Evolutionary conservation across 495 filamentous ascomycete species (phyloP).

Genomic region (Talaromyces trachyspermus): DNA sequence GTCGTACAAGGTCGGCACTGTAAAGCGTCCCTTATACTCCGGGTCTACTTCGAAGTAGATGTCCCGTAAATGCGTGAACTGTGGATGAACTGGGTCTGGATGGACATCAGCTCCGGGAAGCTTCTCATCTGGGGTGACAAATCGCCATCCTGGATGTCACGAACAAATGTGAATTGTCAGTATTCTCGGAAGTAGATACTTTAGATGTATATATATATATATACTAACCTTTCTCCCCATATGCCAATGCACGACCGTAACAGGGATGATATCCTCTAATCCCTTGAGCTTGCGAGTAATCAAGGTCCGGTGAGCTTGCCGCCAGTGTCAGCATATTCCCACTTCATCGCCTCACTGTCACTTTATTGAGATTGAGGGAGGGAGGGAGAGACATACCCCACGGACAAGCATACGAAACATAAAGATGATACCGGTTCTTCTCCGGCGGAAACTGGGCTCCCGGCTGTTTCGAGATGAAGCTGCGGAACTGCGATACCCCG

Average conservation of each 20-base stretch:
- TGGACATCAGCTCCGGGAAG: conserved; percentile 49
- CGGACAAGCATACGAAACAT: conserved; percentile 67
- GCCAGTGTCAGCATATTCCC: conserved; percentile 5
- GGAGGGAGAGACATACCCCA: conserved; percentile 44
- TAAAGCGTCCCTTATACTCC: conserved; percentile 52
- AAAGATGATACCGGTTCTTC: conserved; percentile 62
- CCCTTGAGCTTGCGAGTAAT: conserved; percentile 63
- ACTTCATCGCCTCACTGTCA: not conserved
- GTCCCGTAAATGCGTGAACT: conserved; percentile 50
- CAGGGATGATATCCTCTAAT: conserved; percentile 57
- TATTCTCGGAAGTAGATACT: too few species aligned
- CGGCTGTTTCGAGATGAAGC: conserved; percentile 58
- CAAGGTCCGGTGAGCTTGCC: conserved; percentile 57
- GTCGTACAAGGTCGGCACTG: conserved; percentile 57
- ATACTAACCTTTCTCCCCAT: conserved; percentile 50
- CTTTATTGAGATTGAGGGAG: not conserved
- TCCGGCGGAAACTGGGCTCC: conserved; percentile 59
- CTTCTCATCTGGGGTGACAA: conserved; percentile 56
- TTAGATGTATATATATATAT: too few species aligned
- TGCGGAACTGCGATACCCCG: conserved; percentile 60
- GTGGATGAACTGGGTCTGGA: conserved; percentile 44
- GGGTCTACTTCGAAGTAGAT: conserved; percentile 56
- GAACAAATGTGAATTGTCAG: not conserved
- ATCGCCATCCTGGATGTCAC: conserved; percentile 64
- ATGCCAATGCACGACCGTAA: conserved; percentile 63